phyloP scores from a whole-genome alignment of 306 rosid genomes.

The Ochetophila trinervis region DNA sequence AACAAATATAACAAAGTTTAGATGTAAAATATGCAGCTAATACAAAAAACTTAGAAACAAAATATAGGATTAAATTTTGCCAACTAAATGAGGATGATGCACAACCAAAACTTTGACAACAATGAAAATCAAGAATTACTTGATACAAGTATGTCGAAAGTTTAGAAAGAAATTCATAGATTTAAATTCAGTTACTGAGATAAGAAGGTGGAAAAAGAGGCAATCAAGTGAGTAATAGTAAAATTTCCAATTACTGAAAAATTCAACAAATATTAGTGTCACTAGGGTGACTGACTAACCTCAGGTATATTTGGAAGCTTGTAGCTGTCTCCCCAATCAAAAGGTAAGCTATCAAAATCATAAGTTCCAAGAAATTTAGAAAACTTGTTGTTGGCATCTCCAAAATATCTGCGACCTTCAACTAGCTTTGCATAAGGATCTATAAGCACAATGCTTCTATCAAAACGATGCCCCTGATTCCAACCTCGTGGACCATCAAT shows the following conservation, averaged over 20 bases:
- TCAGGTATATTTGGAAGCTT: constrained; percentile 82
- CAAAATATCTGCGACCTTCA: constrained; percentile 83
- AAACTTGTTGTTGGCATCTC: constrained; percentile 55
- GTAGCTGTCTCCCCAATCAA: constrained; percentile 91
- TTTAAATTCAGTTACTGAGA: constrained; percentile 13
- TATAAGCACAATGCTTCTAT: constrained; percentile 61
- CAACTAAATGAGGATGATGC: constrained; percentile 1
- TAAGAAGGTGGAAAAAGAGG: not conserved
- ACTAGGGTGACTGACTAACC: constrained; percentile 44
- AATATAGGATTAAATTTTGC: constrained; percentile 8
- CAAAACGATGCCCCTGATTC: constrained; percentile 90
- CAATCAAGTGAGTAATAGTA: not conserved
- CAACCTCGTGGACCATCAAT: constrained; percentile 81
- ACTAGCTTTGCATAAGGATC: constrained; percentile 94
- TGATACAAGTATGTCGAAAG: constrained; percentile 8
- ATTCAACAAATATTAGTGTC: constrained; percentile 11
- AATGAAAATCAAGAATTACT: constrained; percentile 8
- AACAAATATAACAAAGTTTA: constrained; percentile 26
- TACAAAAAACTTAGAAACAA: constrained; percentile 13
- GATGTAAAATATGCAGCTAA: constrained; percentile 5
- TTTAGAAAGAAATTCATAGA: constrained; percentile 15
- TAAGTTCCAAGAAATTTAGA: constrained; percentile 77
- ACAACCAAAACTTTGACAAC: not conserved
- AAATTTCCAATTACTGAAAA: constrained; percentile 4
- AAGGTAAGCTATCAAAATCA: constrained; percentile 75